Conservation (phyloP, 805 yeast species). For the Candida koratica region DNA sequence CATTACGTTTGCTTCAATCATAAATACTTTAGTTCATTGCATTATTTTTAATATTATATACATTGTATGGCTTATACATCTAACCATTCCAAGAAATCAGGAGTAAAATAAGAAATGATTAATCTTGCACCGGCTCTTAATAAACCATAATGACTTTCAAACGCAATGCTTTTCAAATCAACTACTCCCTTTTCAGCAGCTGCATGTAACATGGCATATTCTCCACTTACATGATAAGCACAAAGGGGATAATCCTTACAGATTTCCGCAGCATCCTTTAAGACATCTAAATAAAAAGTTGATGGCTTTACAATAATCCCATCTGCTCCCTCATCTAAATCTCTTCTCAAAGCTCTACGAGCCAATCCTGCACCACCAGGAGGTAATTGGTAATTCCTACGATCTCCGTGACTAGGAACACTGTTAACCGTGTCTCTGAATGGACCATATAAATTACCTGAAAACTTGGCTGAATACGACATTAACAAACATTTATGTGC, state of each 20-base stretch:
- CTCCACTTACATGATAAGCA: constrained; percentile 96
- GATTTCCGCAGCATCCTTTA: constrained; percentile 80
- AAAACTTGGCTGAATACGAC: constrained; percentile 92
- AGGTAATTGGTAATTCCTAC: constrained; percentile 91
- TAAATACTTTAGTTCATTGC: background rate
- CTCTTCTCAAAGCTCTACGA: constrained; percentile 83
- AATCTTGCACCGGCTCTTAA: constrained; percentile 94
- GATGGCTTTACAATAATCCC: constrained; percentile 95
- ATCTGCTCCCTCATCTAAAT: constrained; percentile 89
- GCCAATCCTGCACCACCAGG: constrained; percentile 92
- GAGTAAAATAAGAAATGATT: constrained; percentile 89
- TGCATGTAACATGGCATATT: constrained; percentile 96
- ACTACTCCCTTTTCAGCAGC: constrained; percentile 94
- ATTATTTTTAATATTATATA: constrained; percentile 1
- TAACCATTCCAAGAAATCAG: constrained; percentile 93
- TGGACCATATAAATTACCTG: constrained; percentile 91
- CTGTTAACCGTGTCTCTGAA: constrained; percentile 97
- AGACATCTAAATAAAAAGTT: constrained; percentile 88
- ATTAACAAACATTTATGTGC: constrained; percentile 87
- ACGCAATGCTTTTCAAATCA: constrained; percentile 76
- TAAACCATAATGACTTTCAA: constrained; percentile 87
- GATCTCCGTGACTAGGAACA: constrained; percentile 83
- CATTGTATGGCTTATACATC: constrained; percentile 11
- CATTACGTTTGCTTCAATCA: too few relatives aligned
- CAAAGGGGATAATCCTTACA: constrained; percentile 85